Evolutionary conservation across 306 rosid species (phyloP).

Genomic region (Lotus japonicus): DNA sequence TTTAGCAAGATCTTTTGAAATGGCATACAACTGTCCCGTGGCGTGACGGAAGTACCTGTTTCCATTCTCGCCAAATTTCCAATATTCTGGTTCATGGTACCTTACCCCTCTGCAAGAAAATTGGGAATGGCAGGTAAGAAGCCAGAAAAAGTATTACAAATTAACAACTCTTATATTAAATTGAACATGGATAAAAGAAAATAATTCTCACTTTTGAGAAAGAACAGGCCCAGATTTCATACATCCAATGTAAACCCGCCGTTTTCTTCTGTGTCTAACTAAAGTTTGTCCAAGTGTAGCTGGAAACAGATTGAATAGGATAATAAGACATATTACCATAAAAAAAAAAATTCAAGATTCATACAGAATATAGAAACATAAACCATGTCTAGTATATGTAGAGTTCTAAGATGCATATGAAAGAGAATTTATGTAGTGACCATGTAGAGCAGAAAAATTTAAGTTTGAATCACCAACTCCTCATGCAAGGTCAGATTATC

Average conservation of each 20-base stretch:
- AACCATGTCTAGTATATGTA: background rate
- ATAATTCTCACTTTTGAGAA: constrained; percentile 62
- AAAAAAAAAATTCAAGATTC: background rate
- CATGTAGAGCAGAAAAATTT: no score
- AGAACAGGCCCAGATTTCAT: constrained; percentile 99
- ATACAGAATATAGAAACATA: background rate
- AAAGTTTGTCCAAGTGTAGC: constrained; percentile 91
- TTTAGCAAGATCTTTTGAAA: constrained; percentile 84
- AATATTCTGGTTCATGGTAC: constrained; percentile 92
- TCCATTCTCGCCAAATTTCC: constrained; percentile 97
- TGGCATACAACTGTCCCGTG: constrained; percentile 91
- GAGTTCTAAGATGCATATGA: no score
- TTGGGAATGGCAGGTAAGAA: constrained; percentile 21
- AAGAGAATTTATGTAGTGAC: no score
- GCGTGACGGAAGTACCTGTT: constrained; percentile 99
- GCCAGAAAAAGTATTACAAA: background rate
- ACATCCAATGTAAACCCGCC: constrained; percentile 84
- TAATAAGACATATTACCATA: background rate
- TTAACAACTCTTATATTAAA: background rate
- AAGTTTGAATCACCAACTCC: background rate
- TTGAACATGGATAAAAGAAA: background rate
- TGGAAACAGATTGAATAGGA: constrained; percentile 34
- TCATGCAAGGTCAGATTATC: background rate
- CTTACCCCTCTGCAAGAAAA: constrained; percentile 75
- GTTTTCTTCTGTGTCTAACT: constrained; percentile 74